Evolutionary conservation across 768 basidiomycete genomes (phyloP).

Genomic region (Hygrophoropsis aurantiaca): DNA sequence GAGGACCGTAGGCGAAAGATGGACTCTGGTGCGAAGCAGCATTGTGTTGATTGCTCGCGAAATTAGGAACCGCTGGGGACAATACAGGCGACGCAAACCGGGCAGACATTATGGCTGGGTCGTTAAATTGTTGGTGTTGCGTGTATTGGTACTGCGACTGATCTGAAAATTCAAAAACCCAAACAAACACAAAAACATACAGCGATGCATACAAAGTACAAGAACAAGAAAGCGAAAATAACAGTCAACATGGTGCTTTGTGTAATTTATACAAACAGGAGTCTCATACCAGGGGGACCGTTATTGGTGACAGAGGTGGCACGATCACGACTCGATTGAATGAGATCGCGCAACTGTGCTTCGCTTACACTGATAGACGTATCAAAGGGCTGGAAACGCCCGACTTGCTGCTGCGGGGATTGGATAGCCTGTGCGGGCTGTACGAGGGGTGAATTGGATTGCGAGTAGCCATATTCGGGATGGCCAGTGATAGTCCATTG

Average conservation of each 20-base stretch:
- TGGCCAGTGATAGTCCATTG: slow-evolving; percentile 47
- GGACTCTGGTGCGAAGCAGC: slow-evolving; percentile 11
- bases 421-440: slow-evolving; percentile 43
- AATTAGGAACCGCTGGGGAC: slow-evolving; percentile 14
- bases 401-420: slow-evolving; percentile 34
- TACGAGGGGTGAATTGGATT: slow-evolving; percentile 45
- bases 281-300: slow-evolving; percentile 47
- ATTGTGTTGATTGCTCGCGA: slow-evolving; percentile 13
- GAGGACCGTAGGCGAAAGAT: slow-evolving; percentile 51
- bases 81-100: slow-evolving; percentile 49
- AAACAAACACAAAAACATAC: slow-evolving; percentile 17
- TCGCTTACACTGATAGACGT: slow-evolving; percentile 58
- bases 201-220: slow-evolving; percentile 21
- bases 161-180: slow-evolving; percentile 29
- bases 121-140: slow-evolving; percentile 55
- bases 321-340: slow-evolving; percentile 67
- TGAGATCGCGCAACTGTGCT: slow-evolving; percentile 75
- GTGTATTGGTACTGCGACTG: slow-evolving; percentile 32
- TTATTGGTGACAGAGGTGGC: slow-evolving; percentile 33
- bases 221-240: slow-evolving; percentile 17
- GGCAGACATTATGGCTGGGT: slow-evolving; percentile 82
- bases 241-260: slow-evolving; percentile 32
- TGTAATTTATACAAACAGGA: slow-evolving; percentile 39
- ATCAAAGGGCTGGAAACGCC: slow-evolving; percentile 58
- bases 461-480: slow-evolving; percentile 42